Conservation (phyloP, 1,284 basidiomycete genomes). For the Vanrija sp. region DNA sequence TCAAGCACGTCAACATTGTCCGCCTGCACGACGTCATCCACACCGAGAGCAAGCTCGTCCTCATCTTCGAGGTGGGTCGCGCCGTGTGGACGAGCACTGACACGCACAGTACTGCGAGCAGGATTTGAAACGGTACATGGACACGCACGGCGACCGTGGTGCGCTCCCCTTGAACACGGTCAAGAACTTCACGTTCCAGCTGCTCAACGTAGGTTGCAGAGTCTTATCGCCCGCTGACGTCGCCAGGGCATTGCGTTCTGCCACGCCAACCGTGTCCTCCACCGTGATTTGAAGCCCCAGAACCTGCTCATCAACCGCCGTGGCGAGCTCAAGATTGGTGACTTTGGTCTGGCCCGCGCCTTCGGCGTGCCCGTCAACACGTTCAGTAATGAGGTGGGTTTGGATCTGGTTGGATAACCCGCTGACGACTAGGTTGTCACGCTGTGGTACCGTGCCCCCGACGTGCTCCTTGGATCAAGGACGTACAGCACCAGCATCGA, state of each 20-base stretch:
- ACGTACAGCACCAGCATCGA: conserved; percentile 97
- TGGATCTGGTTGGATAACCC: background rate
- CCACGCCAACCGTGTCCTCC: conserved; percentile 92
- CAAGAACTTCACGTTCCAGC: conserved; percentile 57
- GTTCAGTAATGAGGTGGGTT: conserved; percentile 88
- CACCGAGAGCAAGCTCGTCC: conserved; percentile 91
- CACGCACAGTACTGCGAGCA: conserved; percentile 44
- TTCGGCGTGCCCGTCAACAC: conserved; percentile 97
- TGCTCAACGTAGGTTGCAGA: conserved; percentile 34
- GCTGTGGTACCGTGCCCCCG: conserved; percentile 96
- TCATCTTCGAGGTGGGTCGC: conserved; percentile 84
- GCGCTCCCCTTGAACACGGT: conserved; percentile 66
- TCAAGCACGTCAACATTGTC: conserved; percentile 94
- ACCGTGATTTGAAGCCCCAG: conserved; percentile 96
- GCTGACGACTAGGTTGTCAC: conserved; percentile 76
- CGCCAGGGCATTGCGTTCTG: conserved; percentile 80
- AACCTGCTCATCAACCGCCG: conserved; percentile 90
- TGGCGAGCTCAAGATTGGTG: conserved; percentile 90
- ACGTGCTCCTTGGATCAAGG: conserved; percentile 89
- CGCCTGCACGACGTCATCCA: conserved; percentile 94
- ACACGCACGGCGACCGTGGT: conserved; percentile 69
- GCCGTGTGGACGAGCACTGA: conserved; percentile 34
- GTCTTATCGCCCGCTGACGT: background rate
- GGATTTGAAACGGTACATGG: conserved; percentile 95
- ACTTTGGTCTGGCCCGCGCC: conserved; percentile 93